Evolutionary conservation across 1,284 basidiomycete genomes (phyloP), one percentile per base, ranked within the genome.

Genomic region (Cystobasidiaceae sp.): DNA sequence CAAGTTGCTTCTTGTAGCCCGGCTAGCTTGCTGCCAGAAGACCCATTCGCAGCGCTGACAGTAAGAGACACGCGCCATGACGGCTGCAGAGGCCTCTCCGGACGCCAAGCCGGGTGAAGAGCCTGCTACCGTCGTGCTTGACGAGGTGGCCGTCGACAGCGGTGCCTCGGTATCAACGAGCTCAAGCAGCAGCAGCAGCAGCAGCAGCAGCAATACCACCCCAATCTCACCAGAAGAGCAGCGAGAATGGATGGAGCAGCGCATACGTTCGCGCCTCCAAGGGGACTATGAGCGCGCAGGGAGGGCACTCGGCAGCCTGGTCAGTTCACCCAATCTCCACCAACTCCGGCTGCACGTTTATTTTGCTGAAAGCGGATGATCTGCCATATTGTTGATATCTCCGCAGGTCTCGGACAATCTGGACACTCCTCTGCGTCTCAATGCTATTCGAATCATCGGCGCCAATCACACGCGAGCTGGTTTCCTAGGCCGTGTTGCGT

Each of bases 401-500:
- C 32, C 19, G 34, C 58, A 89, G 88, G 82, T 90, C n/a, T 81
- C 82, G 67, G 79, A 78, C 25, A 89, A 86, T 73, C 77, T 86
- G 54, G 77, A 82, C 4, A 81, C 83, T 0, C 83, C 81, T 0
- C 74, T 88, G 59, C 82, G 82, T 39, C 82, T 93, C 41, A 83
- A 85, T 4, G 81, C 86, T 0, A 86, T 97, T 43, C 87, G 87
- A 65, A 83, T 97, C 21, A 82, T 87, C 63, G 92, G 92, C 57
- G 85, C 90, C 0, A 77, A 79, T 1, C 78, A 82, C 37, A 93
- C 93, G 0, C 84, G 92, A 7, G 78, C 83, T 28, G 84, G 86
- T 0, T 97, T 97, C 80, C 84, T 97, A 19, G 81, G 80, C 19
- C 86, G 83, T 54, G 80, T 97, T 67, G 82, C 96, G 61, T 79